Conservation (phyloP, 495 filamentous ascomycete genomes). For the Oleoguttula mirabilis region DNA sequence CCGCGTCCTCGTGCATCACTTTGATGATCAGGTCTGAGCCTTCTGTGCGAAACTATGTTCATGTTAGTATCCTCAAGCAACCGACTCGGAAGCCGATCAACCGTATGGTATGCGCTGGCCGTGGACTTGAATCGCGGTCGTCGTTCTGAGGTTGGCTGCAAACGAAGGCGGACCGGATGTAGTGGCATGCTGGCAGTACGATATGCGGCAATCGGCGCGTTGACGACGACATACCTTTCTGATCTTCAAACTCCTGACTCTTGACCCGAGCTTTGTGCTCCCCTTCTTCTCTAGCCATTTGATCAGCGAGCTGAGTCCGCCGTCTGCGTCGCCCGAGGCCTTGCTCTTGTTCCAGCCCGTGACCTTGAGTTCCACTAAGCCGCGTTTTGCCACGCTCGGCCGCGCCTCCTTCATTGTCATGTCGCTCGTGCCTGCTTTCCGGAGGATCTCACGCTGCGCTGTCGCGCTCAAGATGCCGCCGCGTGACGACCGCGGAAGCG, state of each 20-base stretch:
- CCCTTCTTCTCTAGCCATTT: slow-evolving; percentile 76
- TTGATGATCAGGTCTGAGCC: slow-evolving; percentile 15
- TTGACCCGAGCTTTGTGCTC: slow-evolving; percentile 37
- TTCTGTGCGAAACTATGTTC: slow-evolving; percentile 28
- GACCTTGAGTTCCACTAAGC: slow-evolving; percentile 38
- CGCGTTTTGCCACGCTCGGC: slow-evolving; percentile 1
- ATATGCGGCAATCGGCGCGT: slow-evolving; percentile 21
- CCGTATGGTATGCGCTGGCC: slow-evolving; percentile 1
- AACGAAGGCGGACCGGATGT: slow-evolving; percentile 45
- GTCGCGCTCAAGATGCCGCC: slow-evolving; percentile 10
- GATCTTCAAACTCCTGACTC: slow-evolving; percentile 49
- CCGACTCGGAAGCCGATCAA: slow-evolving; percentile 5
- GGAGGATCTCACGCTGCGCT: slow-evolving; percentile 14
- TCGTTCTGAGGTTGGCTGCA: slow-evolving; percentile 48
- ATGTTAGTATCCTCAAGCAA: slow-evolving; percentile 12
- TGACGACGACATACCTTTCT: slow-evolving; percentile 64
- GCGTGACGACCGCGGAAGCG: background rate
- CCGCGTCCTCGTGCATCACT: slow-evolving; percentile 16
- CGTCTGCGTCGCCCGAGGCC: slow-evolving; percentile 53
- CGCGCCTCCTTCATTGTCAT: slow-evolving; percentile 14
- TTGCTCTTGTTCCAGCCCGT: slow-evolving; percentile 68
- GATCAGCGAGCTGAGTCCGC: slow-evolving; percentile 56
- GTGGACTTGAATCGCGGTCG: slow-evolving; percentile 30
- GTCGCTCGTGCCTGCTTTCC: slow-evolving; percentile 14
- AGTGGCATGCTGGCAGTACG: slow-evolving; percentile 3